Evolutionary conservation across 1,284 basidiomycete genomes (phyloP), one percentile per base, ranked within the genome.

Genomic region (Papiliotrema nemorosa): DNA sequence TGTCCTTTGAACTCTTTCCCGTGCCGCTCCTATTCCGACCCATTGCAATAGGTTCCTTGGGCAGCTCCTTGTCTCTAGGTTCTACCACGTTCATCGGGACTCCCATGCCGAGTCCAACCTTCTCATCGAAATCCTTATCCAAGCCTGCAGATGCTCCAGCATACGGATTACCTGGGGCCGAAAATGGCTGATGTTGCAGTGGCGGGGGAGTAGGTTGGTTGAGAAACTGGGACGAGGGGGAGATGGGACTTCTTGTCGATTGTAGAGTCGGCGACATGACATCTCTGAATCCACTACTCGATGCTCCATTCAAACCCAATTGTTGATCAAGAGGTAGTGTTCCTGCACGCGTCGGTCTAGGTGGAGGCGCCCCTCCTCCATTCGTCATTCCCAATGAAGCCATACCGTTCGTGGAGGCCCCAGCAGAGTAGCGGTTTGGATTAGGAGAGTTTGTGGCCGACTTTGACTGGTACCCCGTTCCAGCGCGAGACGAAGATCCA

Each of bases 1-100:
- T 75, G 38, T 73, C 72, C 58, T 74, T 75, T 39, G 63, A 59
- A 52, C 72, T 74, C 62, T 70, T 73, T 26, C 67, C 69, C 2
- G 73, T 75, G 20, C 69, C 69, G 54, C 72, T 75, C 36, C 73
- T 58, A 49, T 67, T 67, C n/a, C 71, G 59, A 12, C 70, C 67
- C 54, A 62, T 64, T 5, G 58, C 55, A 3, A 56, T 57, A 1
- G 68, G 68, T 43, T 67, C 65, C 21, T 65, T 62, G 0, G 67
- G 64, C 56, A 70, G 36, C 25, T 73, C 70, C 54, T 68, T 70
- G 25, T 70, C 69, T 37, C 55, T 60, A 5, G 55, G 59, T 50
- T 62, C 62, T 20, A 44, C 53, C 7, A 66, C 58, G 12, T 50
- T 42, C 60, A 67, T 63, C 3, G 64, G 63, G 35, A 59, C 47